phyloP scores from a whole-genome alignment of 2,329 filamentous ascomycete species.

The Aspergillus unguis region DNA sequence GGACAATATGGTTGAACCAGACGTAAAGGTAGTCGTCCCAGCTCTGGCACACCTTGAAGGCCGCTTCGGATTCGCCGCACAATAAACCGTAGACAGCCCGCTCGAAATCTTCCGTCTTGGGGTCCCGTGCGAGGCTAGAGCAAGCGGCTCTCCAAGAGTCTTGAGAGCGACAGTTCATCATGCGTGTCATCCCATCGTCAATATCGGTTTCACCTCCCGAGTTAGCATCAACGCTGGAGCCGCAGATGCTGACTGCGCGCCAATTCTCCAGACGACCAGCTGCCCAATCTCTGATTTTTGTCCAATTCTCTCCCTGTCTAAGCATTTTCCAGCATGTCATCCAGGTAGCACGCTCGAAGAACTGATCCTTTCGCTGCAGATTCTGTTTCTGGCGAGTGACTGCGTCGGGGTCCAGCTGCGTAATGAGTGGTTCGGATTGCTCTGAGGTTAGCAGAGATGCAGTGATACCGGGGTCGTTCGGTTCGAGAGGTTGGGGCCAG shows the following conservation, averaged over 20 bases:
- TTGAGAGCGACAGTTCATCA: slow-evolving; percentile 42
- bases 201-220: slow-evolving; percentile 28
- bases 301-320: slow-evolving; percentile 71
- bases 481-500: slow-evolving; percentile 63
- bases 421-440: slow-evolving; percentile 65
- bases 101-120: slow-evolving; percentile 72
- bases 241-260: slow-evolving; percentile 80
- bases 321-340: slow-evolving; percentile 91
- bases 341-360: slow-evolving; percentile 88
- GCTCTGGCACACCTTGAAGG: slow-evolving; percentile 69
- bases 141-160: slow-evolving; percentile 39
- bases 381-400: slow-evolving; percentile 72
- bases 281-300: slow-evolving; percentile 80
- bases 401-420: slow-evolving; percentile 89
- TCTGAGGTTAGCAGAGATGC: slow-evolving; percentile 57
- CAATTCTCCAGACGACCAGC: slow-evolving; percentile 80
- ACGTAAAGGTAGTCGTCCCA: slow-evolving; percentile 89
- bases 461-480: slow-evolving; percentile 56
- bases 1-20: slow-evolving; percentile 80
- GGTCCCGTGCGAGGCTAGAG: slow-evolving; percentile 54
- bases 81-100: slow-evolving; percentile 85
- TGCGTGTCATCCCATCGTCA: slow-evolving; percentile 38
- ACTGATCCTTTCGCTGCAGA: slow-evolving; percentile 78
- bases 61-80: slow-evolving; percentile 76
- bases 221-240: slow-evolving; percentile 40